phyloP scores from a whole-genome alignment of 1,284 basidiomycete genomes.

The Austropuccinia psidii region DNA sequence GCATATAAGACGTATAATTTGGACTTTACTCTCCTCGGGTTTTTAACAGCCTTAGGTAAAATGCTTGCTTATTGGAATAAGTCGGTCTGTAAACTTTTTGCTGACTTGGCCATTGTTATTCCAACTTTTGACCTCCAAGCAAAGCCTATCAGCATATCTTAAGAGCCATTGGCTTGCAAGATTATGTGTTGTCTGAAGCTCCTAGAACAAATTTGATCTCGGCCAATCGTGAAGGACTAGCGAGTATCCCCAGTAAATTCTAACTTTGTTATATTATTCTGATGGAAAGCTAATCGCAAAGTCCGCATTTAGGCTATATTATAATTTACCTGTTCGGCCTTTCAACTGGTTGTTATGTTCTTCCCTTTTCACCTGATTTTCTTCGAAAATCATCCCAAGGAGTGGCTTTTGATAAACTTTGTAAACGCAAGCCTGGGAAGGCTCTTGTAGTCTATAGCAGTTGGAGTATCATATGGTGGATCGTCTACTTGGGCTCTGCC shows the following conservation, averaged over 20 bases:
- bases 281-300: no score
- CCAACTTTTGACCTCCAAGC: no score
- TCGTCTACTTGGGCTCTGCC: slow-evolving; percentile 52
- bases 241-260: slow-evolving; percentile 62
- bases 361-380: slow-evolving; percentile 68
- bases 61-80: no score
- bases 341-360: slow-evolving; percentile 68
- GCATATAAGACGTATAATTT: slow-evolving; percentile 52
- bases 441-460: slow-evolving; percentile 66
- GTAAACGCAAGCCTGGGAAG: slow-evolving; percentile 51
- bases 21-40: slow-evolving; percentile 60
- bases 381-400: slow-evolving; percentile 46
- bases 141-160: slow-evolving; percentile 65
- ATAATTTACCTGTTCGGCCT: slow-evolving; percentile 81
- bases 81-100: no score
- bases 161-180: slow-evolving; percentile 55
- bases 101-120: no score
- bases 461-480: slow-evolving; percentile 73
- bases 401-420: slow-evolving; percentile 16
- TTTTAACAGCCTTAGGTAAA: slow-evolving; percentile 61
- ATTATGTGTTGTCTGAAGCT: slow-evolving; percentile 58
- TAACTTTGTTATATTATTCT: no score
- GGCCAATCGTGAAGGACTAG: slow-evolving; percentile 87
- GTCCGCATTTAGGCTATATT: slow-evolving; percentile 86
- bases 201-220: slow-evolving; percentile 60